Base-by-base conservation (phyloP, 202 grass and related monocot species). In the Carex sylvatica region DNA sequence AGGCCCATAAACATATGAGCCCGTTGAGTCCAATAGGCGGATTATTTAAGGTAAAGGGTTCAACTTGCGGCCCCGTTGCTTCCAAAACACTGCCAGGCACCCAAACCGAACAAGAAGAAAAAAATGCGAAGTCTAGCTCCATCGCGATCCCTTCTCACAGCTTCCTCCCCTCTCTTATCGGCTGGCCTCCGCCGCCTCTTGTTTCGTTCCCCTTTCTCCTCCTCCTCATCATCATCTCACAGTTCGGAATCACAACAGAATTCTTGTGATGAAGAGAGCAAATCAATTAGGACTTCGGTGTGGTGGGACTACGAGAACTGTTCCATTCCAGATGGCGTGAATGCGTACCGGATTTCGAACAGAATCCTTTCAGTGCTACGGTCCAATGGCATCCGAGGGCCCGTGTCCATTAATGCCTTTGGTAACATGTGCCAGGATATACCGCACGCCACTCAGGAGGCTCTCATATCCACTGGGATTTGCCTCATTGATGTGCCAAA, bases 301-400 rank as follows among this genome's bases (percentile, higher is more conserved):
- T 96, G 88, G 89, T 99, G 91, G 96, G 96, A 99, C 89, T 99
- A 95, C 88, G 96, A 96, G 92, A 93, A 99, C 88, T 96, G 91
- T 87, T 0, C 56, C 33, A 65, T 99, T 61, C 93, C 96, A 46
- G 70, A 47, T 24, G 84, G 78, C 56, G 81, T 96, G 76, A 92
- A 95, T 81, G 85, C 87, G 26, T 80, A 70, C 83, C 87, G 84
- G 67, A 52, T 99, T 55, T 89, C 86, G 5, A 74, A 80, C n/a
- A 83, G 88, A 77, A 85, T 99, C 49, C 47, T 84, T 49, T 87
- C 88, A 11, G 91, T 93, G 8, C 86, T 99, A 35, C 92, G 92
- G 31, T 85, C 88, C 61, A 83, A 68, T 24, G 93, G 91, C 83
- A 87, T 99, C 85, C 82, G 82, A 44, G 91, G 93, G 22, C 93